phyloP scores from a whole-genome alignment of 495 filamentous ascomycete species.

The Penicillium flavigenum region DNA sequence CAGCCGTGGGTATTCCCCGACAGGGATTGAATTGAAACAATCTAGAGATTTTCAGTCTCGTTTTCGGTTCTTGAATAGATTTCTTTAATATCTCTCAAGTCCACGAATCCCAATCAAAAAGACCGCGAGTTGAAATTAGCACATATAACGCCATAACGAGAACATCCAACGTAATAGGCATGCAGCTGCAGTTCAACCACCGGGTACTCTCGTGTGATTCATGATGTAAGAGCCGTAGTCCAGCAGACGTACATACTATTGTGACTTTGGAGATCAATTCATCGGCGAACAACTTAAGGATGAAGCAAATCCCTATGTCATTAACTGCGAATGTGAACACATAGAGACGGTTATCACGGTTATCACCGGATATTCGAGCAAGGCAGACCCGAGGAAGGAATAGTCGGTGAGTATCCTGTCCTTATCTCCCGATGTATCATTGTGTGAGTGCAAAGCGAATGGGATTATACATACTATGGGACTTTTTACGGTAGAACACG shows the following conservation, averaged over 20 bases:
- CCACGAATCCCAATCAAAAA: not conserved
- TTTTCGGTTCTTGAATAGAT: not conserved
- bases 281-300: conserved; percentile 4
- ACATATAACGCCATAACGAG: not conserved
- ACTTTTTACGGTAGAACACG: not conserved
- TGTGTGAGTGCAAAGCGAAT: not conserved
- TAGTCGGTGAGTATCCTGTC: conserved; percentile 4
- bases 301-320: not conserved
- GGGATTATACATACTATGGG: not conserved
- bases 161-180: conserved; percentile 1
- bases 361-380: conserved; percentile 5
- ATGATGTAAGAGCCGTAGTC: conserved; percentile 3
- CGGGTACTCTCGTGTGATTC: not conserved
- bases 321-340: not conserved
- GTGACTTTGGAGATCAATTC: not conserved
- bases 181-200: conserved; percentile 1
- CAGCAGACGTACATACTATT: not conserved
- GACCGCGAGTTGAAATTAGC: not conserved
- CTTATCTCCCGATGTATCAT: not conserved
- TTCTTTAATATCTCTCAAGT: not conserved
- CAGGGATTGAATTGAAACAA: no score
- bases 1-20: not conserved
- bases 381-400: not conserved
- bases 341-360: not conserved
- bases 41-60: no score